Base-by-base conservation (phyloP, 352 stramenopile species). In the Phytophthora quininea region DNA sequence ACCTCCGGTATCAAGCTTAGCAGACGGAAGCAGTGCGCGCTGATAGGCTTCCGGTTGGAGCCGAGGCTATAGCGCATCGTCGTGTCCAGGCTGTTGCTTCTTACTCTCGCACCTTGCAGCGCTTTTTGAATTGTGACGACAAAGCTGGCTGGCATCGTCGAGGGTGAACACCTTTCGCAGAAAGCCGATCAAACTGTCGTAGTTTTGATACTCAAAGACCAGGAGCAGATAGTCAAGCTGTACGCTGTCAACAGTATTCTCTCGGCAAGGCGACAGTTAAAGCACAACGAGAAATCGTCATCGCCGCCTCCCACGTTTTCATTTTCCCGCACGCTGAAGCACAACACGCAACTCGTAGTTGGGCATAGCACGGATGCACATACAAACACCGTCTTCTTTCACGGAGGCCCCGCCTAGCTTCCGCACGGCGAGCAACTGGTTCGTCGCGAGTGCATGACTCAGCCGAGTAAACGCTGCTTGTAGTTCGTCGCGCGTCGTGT, bases 11-110 rank as follows among this genome's bases (percentile, higher is more conserved):
- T 57, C 35, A 92, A 70, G 27, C 67, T 75, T 62, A 95, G 11
- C 29, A 93, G 42, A 4, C 83, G 80, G 60, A 90, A 93, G 52
- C 77, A 87, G 42, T 76, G 53, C 37, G 67, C 50, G 31, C 67
- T 73, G 30, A 79, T 60, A 37, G 70, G 43, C 63, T 67, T 64
- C 35, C 62, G 59, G 15, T 51, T 64, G 9, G 54, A 33, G 31
- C 58, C 52, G 11, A 75, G 37, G 12, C 56, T 62, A 37, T 54
- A n/a, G 19, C 50, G 71, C 71, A 79, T 74, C 9, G 6, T 40
- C 35, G 35, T 6, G 10, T 40, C 35, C 58, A 24, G 30, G 19
- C 3, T 24, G 11, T 45, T 54, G 42, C 12, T 51, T 57, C 46
- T 54, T 57, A 2, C 14, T 38, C 60, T 71, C 72, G 62, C 19